Percentiles rank a stretch among this genome's conserved stretches.
Evolutionary conservation across 139 green algal species (phyloP).

Genomic region (Astrephomene gubernaculifera): DNA sequence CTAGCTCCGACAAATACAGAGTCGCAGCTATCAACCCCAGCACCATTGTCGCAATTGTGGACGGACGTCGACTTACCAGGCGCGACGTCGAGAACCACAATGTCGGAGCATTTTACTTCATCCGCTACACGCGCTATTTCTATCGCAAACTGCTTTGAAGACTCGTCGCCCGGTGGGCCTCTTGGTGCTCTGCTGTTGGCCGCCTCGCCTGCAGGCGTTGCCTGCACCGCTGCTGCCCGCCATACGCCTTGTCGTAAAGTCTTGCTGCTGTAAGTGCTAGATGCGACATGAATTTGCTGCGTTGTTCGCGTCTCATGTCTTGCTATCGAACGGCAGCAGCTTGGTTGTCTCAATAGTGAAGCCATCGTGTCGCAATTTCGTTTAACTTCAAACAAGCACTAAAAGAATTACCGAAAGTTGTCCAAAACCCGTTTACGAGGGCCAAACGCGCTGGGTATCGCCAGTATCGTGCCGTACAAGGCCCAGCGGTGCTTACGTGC

Average conservation of each 20-base stretch:
- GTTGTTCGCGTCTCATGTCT: neutral
- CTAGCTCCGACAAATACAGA: too few species aligned
- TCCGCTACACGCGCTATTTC: slow-evolving; percentile 3
- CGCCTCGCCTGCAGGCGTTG: neutral
- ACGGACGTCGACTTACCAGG: neutral
- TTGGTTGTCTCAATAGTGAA: neutral
- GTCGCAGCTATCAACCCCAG: too few species aligned
- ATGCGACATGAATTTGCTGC: slow-evolving; percentile 15
- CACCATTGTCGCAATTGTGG: too few species aligned
- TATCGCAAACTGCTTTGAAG: slow-evolving; percentile 5
- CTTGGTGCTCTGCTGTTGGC: neutral
- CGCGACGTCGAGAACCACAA: slow-evolving; percentile 33
- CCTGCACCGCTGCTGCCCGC: neutral
- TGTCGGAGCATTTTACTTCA: slow-evolving; percentile 18
- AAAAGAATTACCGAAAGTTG: too few species aligned
- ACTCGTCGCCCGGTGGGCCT: neutral
- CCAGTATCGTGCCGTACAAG: too few species aligned
- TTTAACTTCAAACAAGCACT: too few species aligned
- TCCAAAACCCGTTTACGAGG: too few species aligned
- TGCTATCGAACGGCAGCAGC: neutral
- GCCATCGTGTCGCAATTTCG: too few species aligned
- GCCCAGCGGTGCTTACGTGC: too few species aligned
- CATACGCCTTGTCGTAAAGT: neutral
- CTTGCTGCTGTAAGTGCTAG: neutral
- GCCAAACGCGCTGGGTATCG: too few species aligned